phyloP scores from a whole-genome alignment of 805 yeast genomes.

The Candida vartiovaarae region DNA sequence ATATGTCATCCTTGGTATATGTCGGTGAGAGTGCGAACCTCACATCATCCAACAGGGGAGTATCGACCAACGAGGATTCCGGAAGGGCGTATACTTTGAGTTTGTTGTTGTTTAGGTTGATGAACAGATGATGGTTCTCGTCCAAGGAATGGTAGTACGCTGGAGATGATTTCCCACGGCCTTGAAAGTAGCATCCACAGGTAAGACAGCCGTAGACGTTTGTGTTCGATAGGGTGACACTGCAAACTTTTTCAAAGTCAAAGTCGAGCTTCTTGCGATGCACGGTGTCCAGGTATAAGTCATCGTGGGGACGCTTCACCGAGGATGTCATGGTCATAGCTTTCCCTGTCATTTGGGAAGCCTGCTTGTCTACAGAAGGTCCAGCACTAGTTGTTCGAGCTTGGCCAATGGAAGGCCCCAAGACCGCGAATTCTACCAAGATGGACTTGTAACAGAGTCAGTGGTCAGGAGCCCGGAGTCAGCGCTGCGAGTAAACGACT shows the following conservation, averaged over 20 bases:
- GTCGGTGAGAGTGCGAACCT: slow-evolving; percentile 45
- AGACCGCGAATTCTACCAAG: too few species aligned
- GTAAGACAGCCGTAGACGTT: slow-evolving; percentile 67
- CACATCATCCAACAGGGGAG: slow-evolving; percentile 42
- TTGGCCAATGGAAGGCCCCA: too few species aligned
- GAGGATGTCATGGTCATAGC: too few species aligned
- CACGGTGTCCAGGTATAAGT: slow-evolving; percentile 23
- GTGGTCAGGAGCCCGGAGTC: too few species aligned
- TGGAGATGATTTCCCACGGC: slow-evolving; percentile 54
- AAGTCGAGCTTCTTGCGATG: slow-evolving; percentile 42
- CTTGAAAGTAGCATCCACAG: slow-evolving; percentile 71
- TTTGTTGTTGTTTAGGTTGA: slow-evolving; percentile 38
- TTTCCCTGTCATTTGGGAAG: too few species aligned
- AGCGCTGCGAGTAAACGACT: too few species aligned
- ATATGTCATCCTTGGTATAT: slow-evolving; percentile 28
- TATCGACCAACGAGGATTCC: slow-evolving; percentile 41
- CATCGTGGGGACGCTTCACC: neutral
- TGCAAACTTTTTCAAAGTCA: slow-evolving; percentile 63
- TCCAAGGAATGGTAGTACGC: slow-evolving; percentile 64
- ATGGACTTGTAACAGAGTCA: too few species aligned
- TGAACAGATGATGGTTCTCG: slow-evolving; percentile 54
- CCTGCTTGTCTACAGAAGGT: too few species aligned
- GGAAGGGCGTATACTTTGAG: slow-evolving; percentile 54
- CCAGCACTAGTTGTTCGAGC: too few species aligned
- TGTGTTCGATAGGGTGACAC: slow-evolving; percentile 49